Conservation (phyloP, 139 green algal genomes). For the Tetraselmis chui region DNA sequence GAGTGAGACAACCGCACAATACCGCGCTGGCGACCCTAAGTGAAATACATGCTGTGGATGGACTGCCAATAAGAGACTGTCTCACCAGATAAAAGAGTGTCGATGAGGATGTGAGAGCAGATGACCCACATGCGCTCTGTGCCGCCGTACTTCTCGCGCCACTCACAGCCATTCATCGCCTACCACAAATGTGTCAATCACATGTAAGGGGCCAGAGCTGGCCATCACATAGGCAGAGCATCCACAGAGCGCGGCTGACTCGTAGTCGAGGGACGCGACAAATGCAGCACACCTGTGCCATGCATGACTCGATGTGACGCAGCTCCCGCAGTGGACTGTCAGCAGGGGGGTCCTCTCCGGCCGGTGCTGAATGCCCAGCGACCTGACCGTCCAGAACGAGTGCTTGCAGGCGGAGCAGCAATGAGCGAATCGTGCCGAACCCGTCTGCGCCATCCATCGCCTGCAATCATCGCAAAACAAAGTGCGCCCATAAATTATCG, state of each 20-base stretch:
- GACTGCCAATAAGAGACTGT: not conserved
- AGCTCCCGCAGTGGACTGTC: too few species aligned
- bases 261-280: not conserved
- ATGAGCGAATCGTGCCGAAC: too few species aligned
- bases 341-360: too few species aligned
- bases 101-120: not conserved
- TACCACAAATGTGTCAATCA: not conserved
- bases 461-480: too few species aligned
- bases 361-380: too few species aligned
- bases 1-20: not conserved
- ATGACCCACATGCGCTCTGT: not conserved
- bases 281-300: too few species aligned
- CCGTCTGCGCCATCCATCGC: too few species aligned
- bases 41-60: not conserved
- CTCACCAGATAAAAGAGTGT: not conserved
- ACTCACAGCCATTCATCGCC: not conserved
- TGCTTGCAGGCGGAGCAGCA: too few species aligned
- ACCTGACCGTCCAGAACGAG: too few species aligned
- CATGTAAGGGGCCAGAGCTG: not conserved
- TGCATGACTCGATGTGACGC: too few species aligned
- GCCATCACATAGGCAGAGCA: not conserved
- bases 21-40: not conserved
- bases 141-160: not conserved
- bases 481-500: too few species aligned
- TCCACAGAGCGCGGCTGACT: not conserved